These are phyloP conservation scores for Ambrosia trifida DNA, from an alignment of 129 eudicot species.

Conservation along the genomic window DNA sequence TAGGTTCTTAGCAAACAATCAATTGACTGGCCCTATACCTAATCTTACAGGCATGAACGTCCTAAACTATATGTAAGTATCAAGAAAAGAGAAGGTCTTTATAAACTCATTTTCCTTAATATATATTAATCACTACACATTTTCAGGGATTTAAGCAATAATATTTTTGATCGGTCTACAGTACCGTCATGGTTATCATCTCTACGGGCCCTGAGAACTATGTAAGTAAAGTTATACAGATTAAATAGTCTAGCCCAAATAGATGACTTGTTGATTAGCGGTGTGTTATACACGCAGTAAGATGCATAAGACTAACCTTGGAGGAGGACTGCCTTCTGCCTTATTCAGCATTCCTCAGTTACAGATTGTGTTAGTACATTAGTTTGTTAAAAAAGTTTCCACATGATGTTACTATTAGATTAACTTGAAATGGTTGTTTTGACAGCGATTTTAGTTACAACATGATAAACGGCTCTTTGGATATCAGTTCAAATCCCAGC, in stretches of 20 bases:
- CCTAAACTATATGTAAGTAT: slow-evolving; percentile 46
- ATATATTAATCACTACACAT: neutral
- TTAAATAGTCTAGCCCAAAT: neutral
- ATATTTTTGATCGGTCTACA: slow-evolving; percentile 30
- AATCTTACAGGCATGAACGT: slow-evolving; percentile 43
- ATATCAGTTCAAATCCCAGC: slow-evolving; percentile 51
- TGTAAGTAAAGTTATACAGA: slow-evolving; percentile 24
- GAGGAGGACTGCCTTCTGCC: slow-evolving; percentile 52
- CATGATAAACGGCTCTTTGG: slow-evolving; percentile 45
- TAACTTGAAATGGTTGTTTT: neutral
- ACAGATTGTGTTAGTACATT: slow-evolving; percentile 54
- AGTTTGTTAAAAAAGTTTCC: neutral
- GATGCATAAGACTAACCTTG: slow-evolving; percentile 48
- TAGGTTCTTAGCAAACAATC: slow-evolving; percentile 45
- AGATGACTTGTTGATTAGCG: neutral
- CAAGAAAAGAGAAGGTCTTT: neutral
- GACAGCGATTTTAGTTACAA: slow-evolving; percentile 50
- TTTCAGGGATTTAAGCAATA: slow-evolving; percentile 55
- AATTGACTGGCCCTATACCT: slow-evolving; percentile 42
- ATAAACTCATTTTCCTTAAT: neutral
- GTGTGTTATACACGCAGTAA: slow-evolving; percentile 35
- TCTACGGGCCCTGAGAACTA: slow-evolving; percentile 41
- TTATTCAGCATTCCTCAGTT: slow-evolving; percentile 55
- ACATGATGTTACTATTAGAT: slow-evolving; percentile 35
- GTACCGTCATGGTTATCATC: slow-evolving; percentile 45